Evolutionary conservation across 2,329 filamentous ascomycete species (phyloP).

Genomic region (Colletotrichum theobromicola): DNA sequence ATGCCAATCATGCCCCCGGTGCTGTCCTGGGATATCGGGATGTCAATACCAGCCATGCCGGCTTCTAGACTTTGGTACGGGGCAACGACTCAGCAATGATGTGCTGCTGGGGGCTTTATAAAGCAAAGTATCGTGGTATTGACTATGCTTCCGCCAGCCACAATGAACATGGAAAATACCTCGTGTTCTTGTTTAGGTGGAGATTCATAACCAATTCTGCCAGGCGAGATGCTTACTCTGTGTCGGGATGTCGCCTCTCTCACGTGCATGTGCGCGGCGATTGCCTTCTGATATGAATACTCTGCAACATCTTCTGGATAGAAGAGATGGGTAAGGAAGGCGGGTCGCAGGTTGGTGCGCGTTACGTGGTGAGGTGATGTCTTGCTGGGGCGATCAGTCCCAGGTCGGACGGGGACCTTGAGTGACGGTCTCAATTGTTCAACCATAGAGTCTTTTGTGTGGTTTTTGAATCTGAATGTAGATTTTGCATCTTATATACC

Average conservation of each 20-base stretch:
- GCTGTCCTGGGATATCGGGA: neutral
- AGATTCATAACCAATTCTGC: rapidly evolving
- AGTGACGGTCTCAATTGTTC: neutral
- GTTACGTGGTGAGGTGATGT: neutral
- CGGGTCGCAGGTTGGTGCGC: rapidly evolving
- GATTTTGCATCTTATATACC: neutral
- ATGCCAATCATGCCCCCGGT: neutral
- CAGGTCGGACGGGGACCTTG: neutral
- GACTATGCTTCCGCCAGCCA: no score
- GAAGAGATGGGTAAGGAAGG: neutral
- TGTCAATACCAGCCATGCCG: no score
- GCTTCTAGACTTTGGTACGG: no score
- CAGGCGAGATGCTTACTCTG: neutral
- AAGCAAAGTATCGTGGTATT: no score
- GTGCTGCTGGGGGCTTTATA: no score
- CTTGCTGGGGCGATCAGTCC: neutral
- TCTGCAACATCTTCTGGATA: rapidly evolving
- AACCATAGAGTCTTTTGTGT: no score
- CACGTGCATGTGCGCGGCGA: neutral
- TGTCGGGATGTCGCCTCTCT: rapidly evolving
- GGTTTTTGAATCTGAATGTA: neutral
- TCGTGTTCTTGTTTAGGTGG: neutral
- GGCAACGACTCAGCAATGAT: no score
- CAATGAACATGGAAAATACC: no score
- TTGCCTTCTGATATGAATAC: neutral